Evolutionary conservation across 176 grass and related monocot species (phyloP), one percentile per base, ranked within the genome.

Genomic region (Calamus simplicifolius): DNA sequence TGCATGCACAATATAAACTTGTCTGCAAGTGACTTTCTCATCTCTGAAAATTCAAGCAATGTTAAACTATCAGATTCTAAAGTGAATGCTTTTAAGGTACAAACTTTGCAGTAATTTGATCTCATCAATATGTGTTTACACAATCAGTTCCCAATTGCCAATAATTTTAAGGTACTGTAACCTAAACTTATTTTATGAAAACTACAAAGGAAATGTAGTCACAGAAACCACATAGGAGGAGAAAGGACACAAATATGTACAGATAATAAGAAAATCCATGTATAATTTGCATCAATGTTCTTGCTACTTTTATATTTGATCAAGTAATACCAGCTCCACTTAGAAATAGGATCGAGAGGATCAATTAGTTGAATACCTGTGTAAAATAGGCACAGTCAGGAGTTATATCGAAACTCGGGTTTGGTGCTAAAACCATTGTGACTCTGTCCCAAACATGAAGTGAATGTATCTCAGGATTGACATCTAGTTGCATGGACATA

Each of bases 1-100:
- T 27, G 82, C 86, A 19, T 95, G 86, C 91, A 90, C 87, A 43
- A 87, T 83, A 67, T 90, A 48, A 72, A 95, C 30, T 72, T 79
- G 57, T 95, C 86, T 4, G 90, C 90, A n/a, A 87, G 75, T 25
- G 77, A 75, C 79, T 87, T 84, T 59, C 77, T 48, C 79, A 73
- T 66, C 58, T 74, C 91, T 95, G 86, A 72, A 82, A 23, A 23
- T 23, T 23, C 21, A 80, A 64, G 25, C 21, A 52, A 31, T 25
- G 23, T 49, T 61, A 27, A 75, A 1, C 29, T 25, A 65, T 56
- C 66, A 64, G 25, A 35, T 35, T 13, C 26, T 27, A 52, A 10
- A 0, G 38, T 2, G 21, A 14, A 5, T 27, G 5, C 19, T 43
- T 4, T 57, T 23, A 23, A 23, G 21, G 21, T 23, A 23, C 21